These are phyloP conservation scores for Populus trichocarpa DNA, from an alignment of 441 rosid species.

Conservation along the genomic window DNA sequence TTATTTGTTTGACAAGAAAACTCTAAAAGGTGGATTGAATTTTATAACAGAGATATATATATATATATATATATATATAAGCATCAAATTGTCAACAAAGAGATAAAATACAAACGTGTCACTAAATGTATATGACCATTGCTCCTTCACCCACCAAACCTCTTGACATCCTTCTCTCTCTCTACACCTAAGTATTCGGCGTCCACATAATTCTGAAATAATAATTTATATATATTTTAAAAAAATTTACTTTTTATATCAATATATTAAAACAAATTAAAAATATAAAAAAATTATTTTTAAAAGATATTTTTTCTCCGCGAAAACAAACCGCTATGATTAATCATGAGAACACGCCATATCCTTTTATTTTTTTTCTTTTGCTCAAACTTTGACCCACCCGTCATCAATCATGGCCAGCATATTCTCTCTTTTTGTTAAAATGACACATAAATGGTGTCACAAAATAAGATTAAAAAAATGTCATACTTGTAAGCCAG, in stretches of 20 bases:
- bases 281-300: too few relatives aligned
- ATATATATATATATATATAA: too few relatives aligned
- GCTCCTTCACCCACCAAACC: slow-evolving; percentile 30
- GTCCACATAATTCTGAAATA: slow-evolving; percentile 30
- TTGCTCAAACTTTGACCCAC: slow-evolving; percentile 14
- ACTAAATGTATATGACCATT: neutral
- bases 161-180: slow-evolving; percentile 2
- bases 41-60: neutral
- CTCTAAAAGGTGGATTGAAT: neutral
- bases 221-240: too few relatives aligned
- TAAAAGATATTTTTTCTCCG: too few relatives aligned
- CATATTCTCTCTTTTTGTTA: neutral
- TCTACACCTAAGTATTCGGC: slow-evolving; percentile 27
- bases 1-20: neutral
- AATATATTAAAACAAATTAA: too few relatives aligned
- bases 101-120: slow-evolving; percentile 7
- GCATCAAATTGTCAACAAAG: neutral
- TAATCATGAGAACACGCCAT: slow-evolving; percentile 30
- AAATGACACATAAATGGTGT: neutral
- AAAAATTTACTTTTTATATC: too few relatives aligned
- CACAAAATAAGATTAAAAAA: neutral
- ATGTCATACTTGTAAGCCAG: slow-evolving; percentile 6
- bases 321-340: too few relatives aligned
- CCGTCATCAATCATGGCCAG: neutral
- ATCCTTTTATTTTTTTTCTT: neutral